Evolutionary conservation across 495 filamentous ascomycete species (phyloP).

Genomic region (Lophiostoma macrostomum): DNA sequence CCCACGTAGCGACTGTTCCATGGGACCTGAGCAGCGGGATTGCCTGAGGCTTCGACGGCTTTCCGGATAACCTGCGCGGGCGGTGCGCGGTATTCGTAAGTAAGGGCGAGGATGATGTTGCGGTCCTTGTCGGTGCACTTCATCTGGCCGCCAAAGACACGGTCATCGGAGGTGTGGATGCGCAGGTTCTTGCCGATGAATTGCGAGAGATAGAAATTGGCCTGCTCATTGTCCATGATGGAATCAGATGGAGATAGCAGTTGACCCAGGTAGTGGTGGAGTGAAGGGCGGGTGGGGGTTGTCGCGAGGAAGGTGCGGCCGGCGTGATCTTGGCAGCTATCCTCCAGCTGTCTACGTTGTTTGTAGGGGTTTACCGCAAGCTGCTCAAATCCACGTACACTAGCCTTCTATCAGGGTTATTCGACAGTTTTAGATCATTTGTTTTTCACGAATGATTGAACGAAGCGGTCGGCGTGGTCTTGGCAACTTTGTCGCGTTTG

Average conservation of each 20-base stretch:
- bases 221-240: constrained; percentile 30
- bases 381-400: too few species aligned
- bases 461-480: constrained; percentile 1
- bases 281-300: neutral
- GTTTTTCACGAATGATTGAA: neutral
- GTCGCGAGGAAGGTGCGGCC: too few species aligned
- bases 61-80: constrained; percentile 36
- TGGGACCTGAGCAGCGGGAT: too few species aligned
- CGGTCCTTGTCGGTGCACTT: constrained; percentile 91
- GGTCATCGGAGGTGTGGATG: constrained; percentile 75
- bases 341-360: too few species aligned
- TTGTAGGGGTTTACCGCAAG: too few species aligned
- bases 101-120: constrained; percentile 81
- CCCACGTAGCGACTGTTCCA: constrained; percentile 86
- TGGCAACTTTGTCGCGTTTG: constrained; percentile 15
- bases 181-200: constrained; percentile 69
- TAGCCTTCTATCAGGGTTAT: too few species aligned
- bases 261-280: neutral
- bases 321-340: too few species aligned
- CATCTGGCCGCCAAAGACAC: constrained; percentile 85
- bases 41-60: constrained; percentile 38
- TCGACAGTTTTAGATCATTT: too few species aligned
- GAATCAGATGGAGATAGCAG: neutral
- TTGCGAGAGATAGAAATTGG: constrained; percentile 30
- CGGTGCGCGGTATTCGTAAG: constrained; percentile 82